Conservation (phyloP, 306 rosid genomes). For the Rosa rugosa region DNA sequence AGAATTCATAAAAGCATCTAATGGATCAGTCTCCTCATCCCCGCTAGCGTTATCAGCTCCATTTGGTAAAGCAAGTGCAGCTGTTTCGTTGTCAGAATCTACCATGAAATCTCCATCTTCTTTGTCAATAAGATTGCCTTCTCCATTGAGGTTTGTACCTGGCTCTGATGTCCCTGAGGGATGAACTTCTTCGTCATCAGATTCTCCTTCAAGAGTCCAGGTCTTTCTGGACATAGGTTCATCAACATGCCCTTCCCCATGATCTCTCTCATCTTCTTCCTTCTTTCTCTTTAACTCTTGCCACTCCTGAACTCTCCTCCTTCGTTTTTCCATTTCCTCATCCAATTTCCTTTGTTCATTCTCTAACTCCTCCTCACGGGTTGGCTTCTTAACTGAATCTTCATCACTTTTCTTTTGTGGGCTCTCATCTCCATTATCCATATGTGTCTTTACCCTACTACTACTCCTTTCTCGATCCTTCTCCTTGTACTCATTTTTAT, state of each 20-base stretch:
- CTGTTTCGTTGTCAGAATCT: conserved; percentile 47
- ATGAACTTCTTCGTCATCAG: conserved; percentile 75
- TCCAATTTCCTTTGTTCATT: conserved; percentile 77
- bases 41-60: conserved; percentile 23
- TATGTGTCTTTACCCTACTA: conserved; percentile 47
- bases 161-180: conserved; percentile 42
- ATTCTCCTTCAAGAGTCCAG: conserved; percentile 97
- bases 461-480: conserved; percentile 50
- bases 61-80: conserved; percentile 7
- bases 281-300: conserved; percentile 80
- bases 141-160: conserved; percentile 54
- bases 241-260: conserved; percentile 50
- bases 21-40: conserved; percentile 80
- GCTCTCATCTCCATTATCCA: conserved; percentile 51
- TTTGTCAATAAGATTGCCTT: conserved; percentile 37
- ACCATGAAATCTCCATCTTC: conserved; percentile 37
- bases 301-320: conserved; percentile 97
- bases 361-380: conserved; percentile 79
- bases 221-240: conserved; percentile 73
- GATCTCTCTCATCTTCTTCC: conserved; percentile 75
- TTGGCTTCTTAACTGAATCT: conserved; percentile 45
- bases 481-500: conserved; percentile 53
- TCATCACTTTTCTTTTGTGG: conserved; percentile 51
- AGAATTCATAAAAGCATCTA: conserved; percentile 94
- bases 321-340: conserved; percentile 90